Conservation (phyloP, 352 stramenopile genomes). For the Phytophthora tubulina region DNA sequence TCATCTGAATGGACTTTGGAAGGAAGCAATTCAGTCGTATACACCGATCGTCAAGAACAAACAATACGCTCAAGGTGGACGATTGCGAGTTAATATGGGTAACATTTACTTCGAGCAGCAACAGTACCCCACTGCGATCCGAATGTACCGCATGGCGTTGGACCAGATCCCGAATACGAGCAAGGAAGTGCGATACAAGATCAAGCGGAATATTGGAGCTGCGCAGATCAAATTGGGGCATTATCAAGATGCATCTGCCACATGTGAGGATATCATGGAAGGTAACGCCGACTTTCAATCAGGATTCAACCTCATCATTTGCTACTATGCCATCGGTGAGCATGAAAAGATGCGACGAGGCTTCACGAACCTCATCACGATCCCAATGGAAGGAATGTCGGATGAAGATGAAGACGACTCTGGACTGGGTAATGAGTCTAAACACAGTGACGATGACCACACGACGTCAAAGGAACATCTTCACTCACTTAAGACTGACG, state of each 20-base stretch:
- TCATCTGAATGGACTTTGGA: slow-evolving; percentile 94
- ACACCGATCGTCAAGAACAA: slow-evolving; percentile 97
- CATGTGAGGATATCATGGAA: slow-evolving; percentile 96
- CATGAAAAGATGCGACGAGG: slow-evolving; percentile 93
- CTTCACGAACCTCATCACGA: slow-evolving; percentile 93
- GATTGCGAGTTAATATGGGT: slow-evolving; percentile 97
- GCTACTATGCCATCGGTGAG: slow-evolving; percentile 97
- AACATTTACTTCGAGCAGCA: slow-evolving; percentile 98
- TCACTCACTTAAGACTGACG: slow-evolving; percentile 72
- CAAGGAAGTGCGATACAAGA: slow-evolving; percentile 96
- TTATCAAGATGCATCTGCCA: slow-evolving; percentile 95
- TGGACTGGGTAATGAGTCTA: slow-evolving; percentile 63
- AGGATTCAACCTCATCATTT: slow-evolving; percentile 97
- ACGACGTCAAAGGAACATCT: slow-evolving; percentile 62
- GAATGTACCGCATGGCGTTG: slow-evolving; percentile 98
- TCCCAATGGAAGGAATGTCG: slow-evolving; percentile 89
- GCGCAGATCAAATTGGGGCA: slow-evolving; percentile 94
- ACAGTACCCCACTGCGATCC: slow-evolving; percentile 95
- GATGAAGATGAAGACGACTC: slow-evolving; percentile 90
- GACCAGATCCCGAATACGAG: slow-evolving; percentile 96
- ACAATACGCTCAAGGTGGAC: slow-evolving; percentile 91
- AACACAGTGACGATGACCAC: slow-evolving; percentile 49
- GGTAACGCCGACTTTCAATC: slow-evolving; percentile 95
- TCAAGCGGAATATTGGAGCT: slow-evolving; percentile 97
- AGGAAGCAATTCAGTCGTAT: slow-evolving; percentile 96